Evolutionary conservation across 2,329 filamentous ascomycete species (phyloP), one percentile per base, ranked within the genome.

Genomic region (Cercospora citrullina): DNA sequence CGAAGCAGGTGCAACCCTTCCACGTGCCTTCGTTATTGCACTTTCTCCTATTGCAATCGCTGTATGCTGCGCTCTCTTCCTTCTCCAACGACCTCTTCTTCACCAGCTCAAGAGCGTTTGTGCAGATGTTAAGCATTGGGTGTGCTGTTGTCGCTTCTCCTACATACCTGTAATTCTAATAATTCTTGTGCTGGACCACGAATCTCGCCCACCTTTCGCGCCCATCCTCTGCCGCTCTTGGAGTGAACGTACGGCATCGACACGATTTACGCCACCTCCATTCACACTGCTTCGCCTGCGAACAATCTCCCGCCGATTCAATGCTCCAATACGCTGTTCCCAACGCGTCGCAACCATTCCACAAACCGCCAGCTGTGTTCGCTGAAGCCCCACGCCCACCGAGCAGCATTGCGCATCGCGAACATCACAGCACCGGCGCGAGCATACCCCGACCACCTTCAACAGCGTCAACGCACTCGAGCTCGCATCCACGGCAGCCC

Each of bases 371-470:
- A 10, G 64, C 69, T 10, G 66, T 71, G n/a, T 74, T 72, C 53
- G 68, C 73, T 28, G 69, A 74, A 23, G 68, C 71, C 36, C 26
- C 60, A 45, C 60, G 60, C 23, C 60, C 62, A 8, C 16, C 51
- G 45, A 23, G 65, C n/a, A 68, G 65, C 21, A 64, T 55, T 60
- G 45, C 67, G 28, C 58, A 63, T 16, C 65, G 51, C 64, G 58
- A 68, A 16, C 39, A 42, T 59, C 61, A 67, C 63, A 57, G 53
- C 61, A 79, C 83, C 74, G 81, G 80, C 66, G 79, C 82, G 72
- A 82, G 84, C 51, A 83, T 84, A 64, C 84, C 86, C 63, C 82
- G 84, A 57, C 84, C 84, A 28, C 84, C 85, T 4, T 86, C 86
- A 60, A 83, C 84, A 31, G 82, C 82, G 65, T 84, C 84, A 16